Conservation (phyloP, 75 land plant genomes). For the Pinus albicaulis region DNA sequence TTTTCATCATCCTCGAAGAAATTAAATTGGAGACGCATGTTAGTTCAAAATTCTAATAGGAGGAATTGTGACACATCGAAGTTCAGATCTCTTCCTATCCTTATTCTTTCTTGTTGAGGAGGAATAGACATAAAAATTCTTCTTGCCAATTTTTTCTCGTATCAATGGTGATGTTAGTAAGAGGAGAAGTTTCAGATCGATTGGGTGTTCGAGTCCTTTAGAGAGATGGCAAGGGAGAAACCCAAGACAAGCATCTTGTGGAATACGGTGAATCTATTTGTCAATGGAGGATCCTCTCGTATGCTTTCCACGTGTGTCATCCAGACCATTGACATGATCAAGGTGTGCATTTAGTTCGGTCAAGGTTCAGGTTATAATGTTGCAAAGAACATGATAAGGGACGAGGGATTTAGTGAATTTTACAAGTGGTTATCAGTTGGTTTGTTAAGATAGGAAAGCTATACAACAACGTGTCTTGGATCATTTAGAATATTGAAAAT, state of each 20-base stretch:
- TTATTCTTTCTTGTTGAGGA: no score
- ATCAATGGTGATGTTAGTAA: no score
- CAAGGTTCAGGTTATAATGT: conserved; percentile 27
- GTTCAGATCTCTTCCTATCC: no score
- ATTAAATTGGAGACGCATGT: no score
- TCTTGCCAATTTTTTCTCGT: no score
- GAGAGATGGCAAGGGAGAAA: no score
- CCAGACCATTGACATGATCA: conserved; percentile 37
- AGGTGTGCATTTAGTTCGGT: conserved; percentile 36
- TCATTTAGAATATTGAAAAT: conserved; percentile 31
- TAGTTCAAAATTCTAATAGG: no score
- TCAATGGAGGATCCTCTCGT: conserved; percentile 29
- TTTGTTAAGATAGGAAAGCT: conserved; percentile 23
- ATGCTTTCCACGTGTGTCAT: conserved; percentile 39
- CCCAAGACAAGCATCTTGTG: no score
- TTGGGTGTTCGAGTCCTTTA: neutral
- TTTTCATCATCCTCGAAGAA: no score
- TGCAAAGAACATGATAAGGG: conserved; percentile 23
- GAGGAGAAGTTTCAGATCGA: no score
- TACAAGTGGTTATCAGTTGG: conserved; percentile 50
- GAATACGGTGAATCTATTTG: neutral
- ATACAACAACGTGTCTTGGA: conserved; percentile 16
- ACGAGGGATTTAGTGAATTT: conserved; percentile 32
- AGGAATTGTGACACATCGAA: no score
- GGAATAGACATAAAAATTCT: no score